Evolutionary conservation across 2,329 filamentous ascomycete genomes (phyloP).

Genomic region (Aquanectria penicillioides): DNA sequence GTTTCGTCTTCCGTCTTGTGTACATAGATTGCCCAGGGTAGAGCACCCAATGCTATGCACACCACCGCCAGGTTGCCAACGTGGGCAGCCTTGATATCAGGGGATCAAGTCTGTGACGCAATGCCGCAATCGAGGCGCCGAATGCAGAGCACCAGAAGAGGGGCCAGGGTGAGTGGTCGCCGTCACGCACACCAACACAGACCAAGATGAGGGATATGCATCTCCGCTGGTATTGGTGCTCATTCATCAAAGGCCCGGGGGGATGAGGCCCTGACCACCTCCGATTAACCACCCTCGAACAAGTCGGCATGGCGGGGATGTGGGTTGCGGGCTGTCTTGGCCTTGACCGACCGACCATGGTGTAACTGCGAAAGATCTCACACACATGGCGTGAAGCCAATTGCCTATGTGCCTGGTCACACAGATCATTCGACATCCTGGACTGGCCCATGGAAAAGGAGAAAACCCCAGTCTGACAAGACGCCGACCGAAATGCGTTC

Average conservation of each 20-base stretch:
- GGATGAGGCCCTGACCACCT: constrained; percentile 10
- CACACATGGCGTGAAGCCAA: constrained; percentile 11
- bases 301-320: neutral
- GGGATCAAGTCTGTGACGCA: constrained; percentile 15
- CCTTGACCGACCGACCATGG: neutral
- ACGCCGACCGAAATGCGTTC: constrained; percentile 18
- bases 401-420: neutral
- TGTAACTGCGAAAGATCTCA: constrained; percentile 14
- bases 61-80: constrained; percentile 4
- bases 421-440: constrained; percentile 10
- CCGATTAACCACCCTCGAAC: constrained; percentile 13
- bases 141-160: constrained; percentile 3
- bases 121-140: constrained; percentile 8
- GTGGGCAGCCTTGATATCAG: constrained; percentile 12
- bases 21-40: constrained; percentile 15
- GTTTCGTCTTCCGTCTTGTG: constrained; percentile 16
- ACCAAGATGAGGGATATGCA: neutral
- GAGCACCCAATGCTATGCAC: constrained; percentile 9
- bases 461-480: neutral
- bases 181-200: neutral
- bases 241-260: constrained; percentile 13
- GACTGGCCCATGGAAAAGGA: neutral
- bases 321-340: neutral
- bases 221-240: constrained; percentile 6
- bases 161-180: constrained; percentile 4